Percentiles rank a stretch among this genome's conserved stretches.
These are phyloP conservation scores for Fusarium xylarioides DNA, from an alignment of 2,329 filamentous ascomycete species.

Conservation along the genomic window DNA sequence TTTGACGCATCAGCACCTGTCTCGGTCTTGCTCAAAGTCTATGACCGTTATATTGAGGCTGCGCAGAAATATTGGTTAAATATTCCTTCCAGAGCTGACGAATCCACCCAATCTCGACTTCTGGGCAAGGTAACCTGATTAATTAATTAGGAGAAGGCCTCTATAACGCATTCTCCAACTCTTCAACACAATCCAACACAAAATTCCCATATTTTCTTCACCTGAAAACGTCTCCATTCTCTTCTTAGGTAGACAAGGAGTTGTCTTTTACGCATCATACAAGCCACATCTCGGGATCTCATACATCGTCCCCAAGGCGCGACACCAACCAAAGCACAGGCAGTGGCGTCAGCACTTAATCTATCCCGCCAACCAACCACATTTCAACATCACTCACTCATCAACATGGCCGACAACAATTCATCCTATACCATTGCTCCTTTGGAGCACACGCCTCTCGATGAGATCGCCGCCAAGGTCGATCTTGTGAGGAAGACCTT, in stretches of 20 bases:
- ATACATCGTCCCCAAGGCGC: neutral
- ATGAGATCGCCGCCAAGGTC: conserved; percentile 70
- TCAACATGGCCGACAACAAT: conserved; percentile 51
- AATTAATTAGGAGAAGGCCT: conserved; percentile 20
- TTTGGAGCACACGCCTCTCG: conserved; percentile 70
- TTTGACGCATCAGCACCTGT: neutral
- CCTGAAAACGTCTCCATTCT: neutral
- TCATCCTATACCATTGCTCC: conserved; percentile 51
- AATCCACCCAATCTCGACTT: neutral
- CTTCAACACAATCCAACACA: neutral
- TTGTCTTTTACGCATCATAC: neutral
- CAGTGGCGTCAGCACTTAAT: conserved; percentile 22
- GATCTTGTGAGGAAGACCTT: conserved; percentile 74
- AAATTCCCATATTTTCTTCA: neutral
- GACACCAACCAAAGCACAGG: neutral
- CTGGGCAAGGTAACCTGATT: conserved; percentile 7
- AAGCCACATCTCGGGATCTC: neutral
- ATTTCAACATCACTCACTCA: neutral
- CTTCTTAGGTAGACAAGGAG: neutral
- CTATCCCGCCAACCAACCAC: conserved; percentile 11
- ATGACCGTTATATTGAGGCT: conserved; percentile 4
- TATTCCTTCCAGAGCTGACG: neutral
- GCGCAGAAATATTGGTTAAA: conserved; percentile 4
- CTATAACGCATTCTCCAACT: neutral
- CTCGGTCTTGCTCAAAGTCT: neutral